These are phyloP conservation scores for Cylindrodendrum hubeiense DNA, from an alignment of 2,329 filamentous ascomycete genomes.

Conservation along the genomic window DNA sequence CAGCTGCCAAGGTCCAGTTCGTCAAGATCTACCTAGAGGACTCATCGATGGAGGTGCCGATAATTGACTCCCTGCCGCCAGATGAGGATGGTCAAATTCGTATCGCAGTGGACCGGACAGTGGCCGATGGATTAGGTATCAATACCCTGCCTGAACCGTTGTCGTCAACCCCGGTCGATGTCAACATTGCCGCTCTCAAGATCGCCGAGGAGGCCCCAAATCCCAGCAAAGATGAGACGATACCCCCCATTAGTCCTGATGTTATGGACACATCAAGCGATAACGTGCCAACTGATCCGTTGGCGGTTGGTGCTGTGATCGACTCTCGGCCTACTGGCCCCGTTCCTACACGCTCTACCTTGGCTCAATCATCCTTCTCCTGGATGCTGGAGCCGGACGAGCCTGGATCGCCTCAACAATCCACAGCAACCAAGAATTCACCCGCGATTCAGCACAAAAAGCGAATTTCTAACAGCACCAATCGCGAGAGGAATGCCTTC, in stretches of 20 bases:
- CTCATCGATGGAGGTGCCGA: conserved; percentile 63
- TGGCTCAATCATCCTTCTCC: conserved; percentile 81
- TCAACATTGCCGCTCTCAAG: conserved; percentile 36
- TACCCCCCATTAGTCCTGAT: conserved; percentile 25
- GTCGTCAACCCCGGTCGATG: conserved; percentile 10
- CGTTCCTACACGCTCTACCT: conserved; percentile 72
- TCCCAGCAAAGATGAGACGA: conserved; percentile 13
- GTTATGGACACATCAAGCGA: conserved; percentile 37
- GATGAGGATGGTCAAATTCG: conserved; percentile 32
- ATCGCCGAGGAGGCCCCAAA: conserved; percentile 28
- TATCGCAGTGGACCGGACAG: conserved; percentile 25
- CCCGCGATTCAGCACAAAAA: conserved; percentile 54
- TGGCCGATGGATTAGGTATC: background rate
- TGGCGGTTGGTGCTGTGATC: background rate
- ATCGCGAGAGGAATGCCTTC: conserved; percentile 69
- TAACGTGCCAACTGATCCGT: conserved; percentile 15
- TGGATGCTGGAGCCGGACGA: conserved; percentile 79
- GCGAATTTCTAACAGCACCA: conserved; percentile 57
- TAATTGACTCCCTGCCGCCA: conserved; percentile 29
- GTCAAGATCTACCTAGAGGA: conserved; percentile 73
- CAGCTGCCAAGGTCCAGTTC: conserved; percentile 73
- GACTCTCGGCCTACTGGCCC: conserved; percentile 48
- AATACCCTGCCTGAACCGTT: conserved; percentile 29
- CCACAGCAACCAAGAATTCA: conserved; percentile 44
- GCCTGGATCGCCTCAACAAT: conserved; percentile 42